phyloP scores from a whole-genome alignment of 805 yeast genomes.

The Saccharomycopsis fodiens region DNA sequence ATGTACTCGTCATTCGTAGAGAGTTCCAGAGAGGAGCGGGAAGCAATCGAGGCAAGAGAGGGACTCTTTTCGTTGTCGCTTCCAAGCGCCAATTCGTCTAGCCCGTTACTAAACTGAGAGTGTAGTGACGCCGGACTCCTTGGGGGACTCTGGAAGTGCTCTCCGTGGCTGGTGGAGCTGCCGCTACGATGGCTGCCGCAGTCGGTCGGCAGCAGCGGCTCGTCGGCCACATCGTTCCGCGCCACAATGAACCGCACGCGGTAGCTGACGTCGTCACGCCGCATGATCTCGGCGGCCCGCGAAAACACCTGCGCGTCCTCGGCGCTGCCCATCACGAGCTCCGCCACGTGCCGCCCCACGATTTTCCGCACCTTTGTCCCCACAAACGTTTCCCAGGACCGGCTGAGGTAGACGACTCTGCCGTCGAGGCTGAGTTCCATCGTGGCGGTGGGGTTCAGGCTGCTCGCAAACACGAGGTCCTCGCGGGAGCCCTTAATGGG shows the following conservation, averaged over 20 bases:
- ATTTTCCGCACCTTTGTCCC: constrained; percentile 56
- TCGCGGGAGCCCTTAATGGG: constrained; percentile 24
- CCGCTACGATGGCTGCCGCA: constrained; percentile 15
- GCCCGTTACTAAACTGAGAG: neutral
- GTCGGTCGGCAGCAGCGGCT: constrained; percentile 17
- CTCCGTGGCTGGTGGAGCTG: constrained; percentile 10
- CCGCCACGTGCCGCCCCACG: constrained; percentile 48
- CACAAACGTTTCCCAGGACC: constrained; percentile 71
- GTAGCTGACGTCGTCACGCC: constrained; percentile 65
- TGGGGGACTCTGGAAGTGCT: too few species aligned
- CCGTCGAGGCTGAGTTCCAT: constrained; percentile 80
- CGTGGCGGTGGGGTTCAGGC: constrained; percentile 66
- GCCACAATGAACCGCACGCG: constrained; percentile 63
- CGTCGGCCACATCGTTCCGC: constrained; percentile 25
- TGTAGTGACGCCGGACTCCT: constrained; percentile 1
- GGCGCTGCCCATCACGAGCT: constrained; percentile 55
- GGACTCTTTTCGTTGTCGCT: neutral
- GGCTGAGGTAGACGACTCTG: constrained; percentile 63
- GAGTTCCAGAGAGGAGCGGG: constrained; percentile 26
- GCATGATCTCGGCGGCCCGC: constrained; percentile 65
- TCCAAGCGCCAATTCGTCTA: neutral
- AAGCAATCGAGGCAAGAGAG: neutral
- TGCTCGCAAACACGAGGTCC: constrained; percentile 57
- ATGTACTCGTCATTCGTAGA: constrained; percentile 54
- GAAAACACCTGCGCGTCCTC: constrained; percentile 62